These are phyloP conservation scores for Dactylellina leptospora DNA, from an alignment of 2,329 filamentous ascomycete genomes.

Conservation along the genomic window DNA sequence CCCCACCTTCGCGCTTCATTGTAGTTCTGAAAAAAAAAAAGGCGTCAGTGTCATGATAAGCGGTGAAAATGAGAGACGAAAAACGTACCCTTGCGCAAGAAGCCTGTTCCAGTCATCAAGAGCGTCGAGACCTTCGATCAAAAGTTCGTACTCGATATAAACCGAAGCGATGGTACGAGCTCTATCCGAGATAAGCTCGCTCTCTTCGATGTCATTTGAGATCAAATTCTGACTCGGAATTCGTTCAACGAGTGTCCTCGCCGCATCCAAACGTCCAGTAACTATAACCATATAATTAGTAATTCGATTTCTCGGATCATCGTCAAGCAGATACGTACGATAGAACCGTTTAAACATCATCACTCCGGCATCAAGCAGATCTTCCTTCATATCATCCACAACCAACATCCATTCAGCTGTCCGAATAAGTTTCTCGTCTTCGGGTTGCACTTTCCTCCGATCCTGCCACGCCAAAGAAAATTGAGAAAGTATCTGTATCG, in stretches of 20 bases:
- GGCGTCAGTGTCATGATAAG: constrained; percentile 15
- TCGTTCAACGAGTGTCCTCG: constrained; percentile 66
- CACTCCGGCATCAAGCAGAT: constrained; percentile 74
- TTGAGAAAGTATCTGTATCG: constrained; percentile 61
- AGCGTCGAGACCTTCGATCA: constrained; percentile 55
- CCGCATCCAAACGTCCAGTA: constrained; percentile 64
- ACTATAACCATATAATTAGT: constrained; percentile 56
- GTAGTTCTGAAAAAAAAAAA: constrained; percentile 23
- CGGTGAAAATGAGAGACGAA: not conserved
- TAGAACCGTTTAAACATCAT: constrained; percentile 84
- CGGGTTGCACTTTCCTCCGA: constrained; percentile 69
- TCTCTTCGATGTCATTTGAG: constrained; percentile 57
- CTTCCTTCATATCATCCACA: constrained; percentile 75
- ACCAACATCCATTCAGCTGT: constrained; percentile 85
- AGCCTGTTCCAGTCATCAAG: constrained; percentile 55
- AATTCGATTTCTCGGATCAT: not conserved
- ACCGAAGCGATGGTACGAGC: constrained; percentile 48
- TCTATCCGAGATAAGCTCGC: constrained; percentile 49
- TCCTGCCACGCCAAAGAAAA: constrained; percentile 72
- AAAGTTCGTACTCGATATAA: constrained; percentile 56
- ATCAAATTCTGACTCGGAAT: constrained; percentile 66
- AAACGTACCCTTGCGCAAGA: constrained; percentile 29
- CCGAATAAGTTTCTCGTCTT: constrained; percentile 77
- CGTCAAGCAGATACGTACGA: constrained; percentile 67
- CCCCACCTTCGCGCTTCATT: constrained; percentile 42